These are phyloP conservation scores for Galerina marginata DNA, from an alignment of 768 basidiomycete genomes.

Conservation along the genomic window DNA sequence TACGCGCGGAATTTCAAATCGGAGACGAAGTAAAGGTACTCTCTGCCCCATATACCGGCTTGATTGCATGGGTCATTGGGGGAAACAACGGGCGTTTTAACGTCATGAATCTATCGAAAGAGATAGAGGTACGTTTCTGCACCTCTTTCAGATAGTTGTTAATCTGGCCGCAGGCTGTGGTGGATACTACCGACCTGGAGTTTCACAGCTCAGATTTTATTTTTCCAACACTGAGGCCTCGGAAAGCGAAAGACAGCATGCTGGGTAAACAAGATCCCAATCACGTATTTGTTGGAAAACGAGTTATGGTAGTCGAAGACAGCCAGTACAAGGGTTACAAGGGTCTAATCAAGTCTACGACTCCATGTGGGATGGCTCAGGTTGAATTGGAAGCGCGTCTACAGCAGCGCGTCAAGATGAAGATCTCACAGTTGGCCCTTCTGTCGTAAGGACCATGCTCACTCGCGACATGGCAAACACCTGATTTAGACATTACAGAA, in stretches of 20 bases:
- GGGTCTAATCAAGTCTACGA: slow-evolving; percentile 2
- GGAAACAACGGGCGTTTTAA: not conserved
- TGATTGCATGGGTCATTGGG: not conserved
- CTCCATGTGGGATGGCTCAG: not conserved
- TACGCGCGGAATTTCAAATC: not conserved
- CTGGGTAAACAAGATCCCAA: not conserved
- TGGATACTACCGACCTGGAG: not conserved
- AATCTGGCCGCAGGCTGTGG: not conserved
- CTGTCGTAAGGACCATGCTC: too few species aligned
- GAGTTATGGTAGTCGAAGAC: not conserved
- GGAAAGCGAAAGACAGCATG: not conserved
- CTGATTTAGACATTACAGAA: too few species aligned
- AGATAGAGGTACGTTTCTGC: not conserved
- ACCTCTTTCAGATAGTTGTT: not conserved
- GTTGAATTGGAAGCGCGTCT: slow-evolving; percentile 1
- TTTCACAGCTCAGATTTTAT: not conserved
- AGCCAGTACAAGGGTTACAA: not conserved
- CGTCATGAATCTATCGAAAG: not conserved
- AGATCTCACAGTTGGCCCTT: too few species aligned
- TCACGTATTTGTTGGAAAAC: not conserved
- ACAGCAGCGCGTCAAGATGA: too few species aligned
- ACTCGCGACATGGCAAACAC: too few species aligned
- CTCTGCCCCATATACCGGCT: not conserved
- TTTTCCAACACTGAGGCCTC: not conserved
- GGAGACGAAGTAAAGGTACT: slow-evolving; percentile 5